Evolutionary conservation across 129 eudicot species (phyloP).

Genomic region (sunflower (Helianthus annuus)): DNA sequence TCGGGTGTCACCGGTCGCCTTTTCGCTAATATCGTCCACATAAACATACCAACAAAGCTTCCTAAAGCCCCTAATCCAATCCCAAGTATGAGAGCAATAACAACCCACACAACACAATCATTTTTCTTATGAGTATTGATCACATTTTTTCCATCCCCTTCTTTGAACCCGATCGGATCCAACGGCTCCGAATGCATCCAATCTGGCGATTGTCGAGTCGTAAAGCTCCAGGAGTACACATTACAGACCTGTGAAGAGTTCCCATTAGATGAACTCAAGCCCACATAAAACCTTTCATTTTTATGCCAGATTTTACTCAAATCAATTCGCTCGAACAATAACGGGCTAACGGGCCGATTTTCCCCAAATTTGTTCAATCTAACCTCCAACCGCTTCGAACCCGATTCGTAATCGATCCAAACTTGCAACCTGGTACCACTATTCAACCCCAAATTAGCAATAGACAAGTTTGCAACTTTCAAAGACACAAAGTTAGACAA

Average conservation of each 20-base stretch:
- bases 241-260: conserved; percentile 64
- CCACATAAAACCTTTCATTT: conserved; percentile 45
- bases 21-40: conserved; percentile 54
- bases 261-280: conserved; percentile 63
- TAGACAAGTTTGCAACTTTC: conserved; percentile 56
- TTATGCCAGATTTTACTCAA: conserved; percentile 56
- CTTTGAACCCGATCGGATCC: conserved; percentile 47
- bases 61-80: conserved; percentile 84
- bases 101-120: conserved; percentile 59
- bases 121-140: conserved; percentile 40
- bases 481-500: conserved; percentile 46
- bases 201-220: conserved; percentile 45
- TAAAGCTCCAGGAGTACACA: conserved; percentile 75
- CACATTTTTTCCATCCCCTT: conserved; percentile 19
- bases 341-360: conserved; percentile 55
- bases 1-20: conserved; percentile 66
- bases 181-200: conserved; percentile 96
- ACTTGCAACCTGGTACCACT: conserved; percentile 66
- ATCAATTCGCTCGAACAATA: conserved; percentile 56
- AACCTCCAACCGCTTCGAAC: conserved; percentile 61
- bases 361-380: conserved; percentile 55
- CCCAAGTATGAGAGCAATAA: conserved; percentile 70
- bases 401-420: conserved; percentile 84
- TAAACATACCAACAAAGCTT: conserved; percentile 57
- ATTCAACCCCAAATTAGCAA: conserved; percentile 45